These are phyloP conservation scores for Vaccinium macrocarpon DNA, from an alignment of 148 eudicot genomes.

Conservation along the genomic window DNA sequence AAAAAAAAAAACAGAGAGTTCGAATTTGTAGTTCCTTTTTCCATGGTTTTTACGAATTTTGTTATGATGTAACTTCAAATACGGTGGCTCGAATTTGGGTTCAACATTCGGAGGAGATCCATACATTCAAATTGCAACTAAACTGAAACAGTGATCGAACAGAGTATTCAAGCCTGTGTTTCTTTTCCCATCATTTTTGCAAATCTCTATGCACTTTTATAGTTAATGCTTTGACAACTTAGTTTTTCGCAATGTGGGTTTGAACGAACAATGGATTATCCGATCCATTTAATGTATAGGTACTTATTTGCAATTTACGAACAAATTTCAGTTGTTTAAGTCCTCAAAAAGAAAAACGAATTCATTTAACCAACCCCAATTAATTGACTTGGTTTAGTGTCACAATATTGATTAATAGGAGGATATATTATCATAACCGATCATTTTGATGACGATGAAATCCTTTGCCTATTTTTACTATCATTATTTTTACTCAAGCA, in stretches of 20 bases:
- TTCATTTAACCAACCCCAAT: too few species aligned
- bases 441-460: background rate
- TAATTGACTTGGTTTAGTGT: background rate
- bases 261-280: too few species aligned
- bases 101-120: too few species aligned
- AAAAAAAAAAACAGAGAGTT: too few species aligned
- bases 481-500: background rate
- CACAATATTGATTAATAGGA: background rate
- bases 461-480: background rate
- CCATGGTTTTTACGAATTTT: background rate
- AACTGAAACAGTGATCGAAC: background rate
- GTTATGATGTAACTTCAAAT: background rate
- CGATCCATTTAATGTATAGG: too few species aligned
- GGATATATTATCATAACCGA: background rate
- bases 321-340: too few species aligned
- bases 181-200: background rate
- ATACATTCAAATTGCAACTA: background rate
- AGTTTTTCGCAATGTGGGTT: background rate
- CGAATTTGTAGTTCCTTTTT: too few species aligned
- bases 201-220: background rate
- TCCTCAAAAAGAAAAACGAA: too few species aligned
- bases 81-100: background rate
- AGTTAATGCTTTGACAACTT: background rate
- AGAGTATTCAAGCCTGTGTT: background rate
- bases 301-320: too few species aligned